Conservation (phyloP, 192 early-diverging fungal genomes). For the Thamnidium elegans region DNA sequence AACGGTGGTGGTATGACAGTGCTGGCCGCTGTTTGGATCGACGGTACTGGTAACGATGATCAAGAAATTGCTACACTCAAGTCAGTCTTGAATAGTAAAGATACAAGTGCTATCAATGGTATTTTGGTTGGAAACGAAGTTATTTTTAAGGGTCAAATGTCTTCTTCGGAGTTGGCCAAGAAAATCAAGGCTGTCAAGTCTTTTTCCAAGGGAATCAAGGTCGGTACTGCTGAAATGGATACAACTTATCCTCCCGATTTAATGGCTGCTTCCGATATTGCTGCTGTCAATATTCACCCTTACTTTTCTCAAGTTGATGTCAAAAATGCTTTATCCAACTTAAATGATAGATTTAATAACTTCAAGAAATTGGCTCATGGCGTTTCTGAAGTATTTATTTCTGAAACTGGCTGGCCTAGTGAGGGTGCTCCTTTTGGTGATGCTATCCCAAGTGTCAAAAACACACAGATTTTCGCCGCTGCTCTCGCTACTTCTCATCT, state of each 20-base stretch:
- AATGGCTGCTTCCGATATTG: slow-evolving; percentile 51
- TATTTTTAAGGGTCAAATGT: slow-evolving; percentile 8
- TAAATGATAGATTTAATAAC: slow-evolving; percentile 46
- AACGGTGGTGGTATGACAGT: slow-evolving; percentile 28
- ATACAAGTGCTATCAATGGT: slow-evolving; percentile 10
- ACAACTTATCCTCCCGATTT: slow-evolving; percentile 34
- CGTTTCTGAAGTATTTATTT: slow-evolving; percentile 46
- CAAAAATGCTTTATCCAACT: slow-evolving; percentile 39
- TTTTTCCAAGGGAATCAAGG: slow-evolving; percentile 20
- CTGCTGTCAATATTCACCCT: slow-evolving; percentile 57
- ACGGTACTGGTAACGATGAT: slow-evolving; percentile 15
- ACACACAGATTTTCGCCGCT: slow-evolving; percentile 42
- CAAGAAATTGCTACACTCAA: slow-evolving; percentile 25
- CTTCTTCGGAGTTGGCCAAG: slow-evolving; percentile 7
- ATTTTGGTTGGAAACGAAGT: slow-evolving; percentile 32
- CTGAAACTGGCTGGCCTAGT: slow-evolving; percentile 65
- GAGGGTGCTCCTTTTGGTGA: slow-evolving; percentile 42
- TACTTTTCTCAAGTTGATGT: slow-evolving; percentile 55
- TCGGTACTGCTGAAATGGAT: slow-evolving; percentile 57
- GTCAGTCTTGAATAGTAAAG: background rate
- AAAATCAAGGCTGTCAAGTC: slow-evolving; percentile 32
- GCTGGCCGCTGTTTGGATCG: slow-evolving; percentile 33
- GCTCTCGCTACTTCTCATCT: slow-evolving; percentile 47
- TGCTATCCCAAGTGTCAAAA: slow-evolving; percentile 44
- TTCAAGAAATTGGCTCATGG: slow-evolving; percentile 43